Base-by-base conservation (phyloP, 495 filamentous ascomycete genomes). In the Penicillium simplicissimum region DNA sequence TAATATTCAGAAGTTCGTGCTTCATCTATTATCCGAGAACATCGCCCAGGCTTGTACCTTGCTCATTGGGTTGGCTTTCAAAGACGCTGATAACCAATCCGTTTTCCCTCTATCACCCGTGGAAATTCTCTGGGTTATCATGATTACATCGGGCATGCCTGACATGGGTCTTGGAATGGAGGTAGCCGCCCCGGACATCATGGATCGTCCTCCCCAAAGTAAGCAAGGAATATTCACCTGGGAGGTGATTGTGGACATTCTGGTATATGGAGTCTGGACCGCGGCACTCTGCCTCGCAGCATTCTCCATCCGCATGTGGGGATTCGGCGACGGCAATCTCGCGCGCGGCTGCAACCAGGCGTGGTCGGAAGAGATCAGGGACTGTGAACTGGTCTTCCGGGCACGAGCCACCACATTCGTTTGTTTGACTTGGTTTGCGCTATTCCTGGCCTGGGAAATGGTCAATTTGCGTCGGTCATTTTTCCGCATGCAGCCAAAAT, bases 141-240 rank as follows among this genome's bases (percentile, higher is more conserved):
- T 91, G 86, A 80, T 89, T 49, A 91, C 88, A 1, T 89, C 87
- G 31, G 85, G 85, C 53, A 77, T 90, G 42, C 89, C 88, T n/a
- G 89, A 89, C 62, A 90, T 91, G 83, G 89, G 89, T 28, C 76
- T 92, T 13, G 89, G 89, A 28, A 86, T 90, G 77, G 89, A 91
- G 71, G 70, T 77, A 19, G 87, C 88, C 2, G 82, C 84, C 1
- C 77, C 87, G 3, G 87, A 90, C 71, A 84, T 91, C 59, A 85
- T 91, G 84, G 65, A 72, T 35, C 83, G 88, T 1, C 86, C 86
- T 6, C 89, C 89, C 4, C 87, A 88, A 63, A 77, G 81, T 59
- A n/a, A n/a, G n/a, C n/a, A n/a, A n/a, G n/a, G 80, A 82, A 71
- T 55, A 76, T 68, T 52, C 17, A n/a, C n/a, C n/a, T n/a, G 75